These are phyloP conservation scores for Mastigamoeba balamuthi DNA, from an alignment of 78 protist genomes.

Conservation along the genomic window DNA sequence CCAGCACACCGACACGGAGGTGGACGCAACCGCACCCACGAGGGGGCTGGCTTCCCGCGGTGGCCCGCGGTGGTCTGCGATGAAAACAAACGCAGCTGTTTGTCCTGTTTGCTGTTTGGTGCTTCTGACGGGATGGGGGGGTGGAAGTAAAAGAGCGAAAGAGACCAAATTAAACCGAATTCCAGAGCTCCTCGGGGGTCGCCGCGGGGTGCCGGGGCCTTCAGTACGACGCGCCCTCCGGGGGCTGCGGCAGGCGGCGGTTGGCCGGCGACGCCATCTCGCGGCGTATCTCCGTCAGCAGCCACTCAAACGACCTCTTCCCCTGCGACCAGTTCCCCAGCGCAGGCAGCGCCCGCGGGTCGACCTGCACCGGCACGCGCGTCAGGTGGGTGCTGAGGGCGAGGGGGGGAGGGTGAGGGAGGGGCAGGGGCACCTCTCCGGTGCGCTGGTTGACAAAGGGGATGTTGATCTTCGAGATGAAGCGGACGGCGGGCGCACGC, in stretches of 20 bases:
- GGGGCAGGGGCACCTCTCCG: slow-evolving; percentile 5
- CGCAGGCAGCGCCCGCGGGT: slow-evolving; percentile 17
- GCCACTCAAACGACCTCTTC: slow-evolving; percentile 12
- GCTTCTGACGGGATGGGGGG: too few relatives aligned
- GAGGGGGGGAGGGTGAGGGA: neutral
- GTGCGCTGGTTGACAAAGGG: slow-evolving; percentile 37
- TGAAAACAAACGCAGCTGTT: too few relatives aligned
- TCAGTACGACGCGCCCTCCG: slow-evolving; percentile 44
- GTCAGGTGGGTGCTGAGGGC: neutral
- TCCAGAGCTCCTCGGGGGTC: too few relatives aligned
- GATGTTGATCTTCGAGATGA: slow-evolving; percentile 56
- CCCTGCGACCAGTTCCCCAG: slow-evolving; percentile 30
- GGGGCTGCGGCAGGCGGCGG: slow-evolving; percentile 58
- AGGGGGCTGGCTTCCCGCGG: too few relatives aligned
- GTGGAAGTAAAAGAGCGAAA: too few relatives aligned
- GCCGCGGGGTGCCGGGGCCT: too few relatives aligned
- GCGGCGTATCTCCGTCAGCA: slow-evolving; percentile 26
- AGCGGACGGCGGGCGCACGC: slow-evolving; percentile 64
- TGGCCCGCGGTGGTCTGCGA: too few relatives aligned
- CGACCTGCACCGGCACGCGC: neutral
- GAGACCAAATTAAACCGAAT: too few relatives aligned
- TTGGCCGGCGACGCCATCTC: slow-evolving; percentile 51
- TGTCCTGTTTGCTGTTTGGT: too few relatives aligned
- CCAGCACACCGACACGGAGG: too few relatives aligned
- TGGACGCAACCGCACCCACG: too few relatives aligned